These are phyloP conservation scores for Saccharum hybrid DNA, from an alignment of 202 grass and related monocot genomes.

Conservation along the genomic window DNA sequence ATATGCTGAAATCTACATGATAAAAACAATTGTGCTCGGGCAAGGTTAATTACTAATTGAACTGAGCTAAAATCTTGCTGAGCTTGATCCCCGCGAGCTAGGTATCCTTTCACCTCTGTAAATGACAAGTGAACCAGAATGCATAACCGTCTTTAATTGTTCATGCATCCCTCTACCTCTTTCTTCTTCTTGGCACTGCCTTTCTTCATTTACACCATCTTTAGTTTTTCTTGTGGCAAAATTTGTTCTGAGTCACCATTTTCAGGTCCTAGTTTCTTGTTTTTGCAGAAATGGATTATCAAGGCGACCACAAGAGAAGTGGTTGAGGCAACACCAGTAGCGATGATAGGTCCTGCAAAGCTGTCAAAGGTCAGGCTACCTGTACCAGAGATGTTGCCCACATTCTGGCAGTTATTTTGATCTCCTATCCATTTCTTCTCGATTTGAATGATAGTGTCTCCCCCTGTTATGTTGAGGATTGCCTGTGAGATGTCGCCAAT, in stretches of 20 bases:
- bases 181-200: too few relatives aligned
- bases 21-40: neutral
- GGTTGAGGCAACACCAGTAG: slow-evolving; percentile 40
- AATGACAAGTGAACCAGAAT: neutral
- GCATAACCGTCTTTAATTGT: too few relatives aligned
- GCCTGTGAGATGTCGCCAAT: too few relatives aligned
- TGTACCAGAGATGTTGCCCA: slow-evolving; percentile 19
- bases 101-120: slow-evolving; percentile 7
- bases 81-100: neutral
- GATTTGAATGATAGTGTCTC: too few relatives aligned
- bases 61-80: slow-evolving; percentile 12
- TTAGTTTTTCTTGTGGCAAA: too few relatives aligned
- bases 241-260: too few relatives aligned
- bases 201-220: too few relatives aligned
- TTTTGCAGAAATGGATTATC: too few relatives aligned
- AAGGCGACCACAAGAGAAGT: neutral
- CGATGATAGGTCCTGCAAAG: slow-evolving; percentile 49
- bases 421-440: too few relatives aligned
- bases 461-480: too few relatives aligned
- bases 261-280: too few relatives aligned
- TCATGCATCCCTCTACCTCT: too few relatives aligned
- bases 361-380: slow-evolving; percentile 43
- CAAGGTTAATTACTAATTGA: neutral
- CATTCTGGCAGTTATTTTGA: slow-evolving; percentile 32
- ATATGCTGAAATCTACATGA: neutral